Conservation (phyloP, 345 rosid species). For the Schrenkiella parvula region DNA sequence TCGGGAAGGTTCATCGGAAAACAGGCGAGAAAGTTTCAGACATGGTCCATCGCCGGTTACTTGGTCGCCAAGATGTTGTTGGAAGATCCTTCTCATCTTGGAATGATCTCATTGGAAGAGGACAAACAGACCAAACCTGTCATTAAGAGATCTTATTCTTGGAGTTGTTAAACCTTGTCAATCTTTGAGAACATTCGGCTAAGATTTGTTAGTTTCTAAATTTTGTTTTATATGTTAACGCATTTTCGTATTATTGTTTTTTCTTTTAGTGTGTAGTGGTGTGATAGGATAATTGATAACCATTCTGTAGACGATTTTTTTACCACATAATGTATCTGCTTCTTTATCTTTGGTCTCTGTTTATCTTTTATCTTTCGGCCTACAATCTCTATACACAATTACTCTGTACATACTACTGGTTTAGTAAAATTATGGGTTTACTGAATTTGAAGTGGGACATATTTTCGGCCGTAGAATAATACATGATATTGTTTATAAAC, state of each 20-base stretch:
- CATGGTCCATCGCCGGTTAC: constrained; percentile 68
- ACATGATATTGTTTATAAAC: not conserved
- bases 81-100: constrained; percentile 63
- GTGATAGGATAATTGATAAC: not conserved
- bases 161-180: constrained; percentile 37
- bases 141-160: constrained; percentile 58
- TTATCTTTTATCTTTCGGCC: not conserved
- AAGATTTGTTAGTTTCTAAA: constrained; percentile 13
- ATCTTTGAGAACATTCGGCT: not conserved
- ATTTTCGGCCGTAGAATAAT: not conserved
- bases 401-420: not conserved
- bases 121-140: constrained; percentile 59
- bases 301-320: not conserved
- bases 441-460: not conserved
- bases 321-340: not conserved
- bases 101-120: constrained; percentile 64
- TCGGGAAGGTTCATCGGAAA: constrained; percentile 51
- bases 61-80: constrained; percentile 67
- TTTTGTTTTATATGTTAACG: not conserved
- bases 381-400: not conserved
- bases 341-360: not conserved
- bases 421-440: not conserved
- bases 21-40: constrained; percentile 65
- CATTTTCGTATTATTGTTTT: not conserved
- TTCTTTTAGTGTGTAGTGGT: not conserved